A percentile compares a stretch with the other conserved stretches of the same genome.
Evolutionary conservation across 2,329 filamentous ascomycete genomes (phyloP).

Genomic region (Zelopaecilomyces penicillatus): DNA sequence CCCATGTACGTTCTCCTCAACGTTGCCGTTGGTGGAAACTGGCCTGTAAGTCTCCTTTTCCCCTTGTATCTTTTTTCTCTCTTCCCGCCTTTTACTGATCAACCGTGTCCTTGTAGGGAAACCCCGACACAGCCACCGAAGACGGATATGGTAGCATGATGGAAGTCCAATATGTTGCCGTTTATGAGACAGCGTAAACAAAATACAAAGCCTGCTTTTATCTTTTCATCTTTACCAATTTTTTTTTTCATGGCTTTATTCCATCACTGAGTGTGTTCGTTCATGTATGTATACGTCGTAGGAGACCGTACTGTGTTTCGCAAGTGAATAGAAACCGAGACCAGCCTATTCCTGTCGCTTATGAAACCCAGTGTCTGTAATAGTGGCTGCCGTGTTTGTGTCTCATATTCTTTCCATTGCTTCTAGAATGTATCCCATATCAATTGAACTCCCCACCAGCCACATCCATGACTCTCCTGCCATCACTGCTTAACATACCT

Average conservation of each 20-base stretch:
- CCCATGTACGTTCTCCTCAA: conserved; percentile 40
- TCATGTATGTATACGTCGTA: background rate
- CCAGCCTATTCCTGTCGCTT: too few relatives aligned
- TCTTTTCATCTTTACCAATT: too few relatives aligned
- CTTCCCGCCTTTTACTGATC: background rate
- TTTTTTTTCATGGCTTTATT: background rate
- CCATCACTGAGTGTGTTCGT: background rate
- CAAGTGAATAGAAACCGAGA: too few relatives aligned
- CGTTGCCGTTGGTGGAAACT: conserved; percentile 38
- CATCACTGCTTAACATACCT: background rate
- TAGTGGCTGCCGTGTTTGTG: too few relatives aligned
- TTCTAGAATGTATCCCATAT: too few relatives aligned
- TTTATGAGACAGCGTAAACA: conserved; percentile 23
- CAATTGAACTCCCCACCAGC: background rate
- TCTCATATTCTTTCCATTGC: too few relatives aligned
- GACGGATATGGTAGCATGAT: conserved; percentile 32
- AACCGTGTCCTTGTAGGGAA: conserved; percentile 15
- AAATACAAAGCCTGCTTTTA: background rate
- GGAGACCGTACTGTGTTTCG: too few relatives aligned
- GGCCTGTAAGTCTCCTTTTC: conserved; percentile 26
- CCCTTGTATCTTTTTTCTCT: background rate
- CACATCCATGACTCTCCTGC: background rate
- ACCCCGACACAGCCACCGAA: conserved; percentile 24
- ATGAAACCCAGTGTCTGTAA: too few relatives aligned
- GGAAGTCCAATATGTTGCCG: conserved; percentile 31